phyloP scores from a whole-genome alignment of 106 monocot species.

The Apostasia shenzhenica region DNA sequence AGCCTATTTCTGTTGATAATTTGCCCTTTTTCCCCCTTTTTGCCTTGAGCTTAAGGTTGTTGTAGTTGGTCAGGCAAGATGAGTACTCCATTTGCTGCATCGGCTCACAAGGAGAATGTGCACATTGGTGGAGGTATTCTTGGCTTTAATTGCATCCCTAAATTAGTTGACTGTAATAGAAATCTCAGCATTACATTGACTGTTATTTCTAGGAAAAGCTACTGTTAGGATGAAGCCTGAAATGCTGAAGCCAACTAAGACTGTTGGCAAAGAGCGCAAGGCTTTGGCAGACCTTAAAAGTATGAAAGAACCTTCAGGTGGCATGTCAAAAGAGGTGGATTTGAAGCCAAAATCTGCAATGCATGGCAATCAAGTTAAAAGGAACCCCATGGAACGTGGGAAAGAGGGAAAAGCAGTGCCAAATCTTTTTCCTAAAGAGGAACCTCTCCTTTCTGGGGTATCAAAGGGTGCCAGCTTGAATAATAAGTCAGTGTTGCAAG shows the following conservation, averaged over 20 bases:
- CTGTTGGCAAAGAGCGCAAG: slow-evolving; percentile 6
- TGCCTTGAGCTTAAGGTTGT: not conserved
- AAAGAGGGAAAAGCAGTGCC: not conserved
- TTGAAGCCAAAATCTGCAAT: slow-evolving; percentile 2
- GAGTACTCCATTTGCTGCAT: not conserved
- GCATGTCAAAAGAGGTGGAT: slow-evolving; percentile 1
- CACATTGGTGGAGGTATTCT: slow-evolving; percentile 8
- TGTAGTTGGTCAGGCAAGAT: not conserved
- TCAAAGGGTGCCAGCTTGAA: slow-evolving; percentile 2
- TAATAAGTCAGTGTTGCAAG: not conserved
- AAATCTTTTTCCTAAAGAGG: not conserved
- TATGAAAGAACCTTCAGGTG: not conserved
- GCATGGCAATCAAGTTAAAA: not conserved
- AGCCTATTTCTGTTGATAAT: too few species aligned
- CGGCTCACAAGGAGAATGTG: slow-evolving; percentile 4
- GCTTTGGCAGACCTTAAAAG: slow-evolving; percentile 7
- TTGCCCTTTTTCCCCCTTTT: too few species aligned
- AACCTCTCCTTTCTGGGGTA: not conserved
- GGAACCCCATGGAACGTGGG: not conserved
- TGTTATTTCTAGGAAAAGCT: not conserved
- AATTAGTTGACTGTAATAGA: not conserved
- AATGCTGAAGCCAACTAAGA: not conserved
- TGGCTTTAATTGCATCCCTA: not conserved
- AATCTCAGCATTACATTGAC: not conserved
- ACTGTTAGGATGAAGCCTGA: not conserved